Evolutionary conservation across 768 basidiomycete species (phyloP).

Genomic region (Lentinus brumalis): DNA sequence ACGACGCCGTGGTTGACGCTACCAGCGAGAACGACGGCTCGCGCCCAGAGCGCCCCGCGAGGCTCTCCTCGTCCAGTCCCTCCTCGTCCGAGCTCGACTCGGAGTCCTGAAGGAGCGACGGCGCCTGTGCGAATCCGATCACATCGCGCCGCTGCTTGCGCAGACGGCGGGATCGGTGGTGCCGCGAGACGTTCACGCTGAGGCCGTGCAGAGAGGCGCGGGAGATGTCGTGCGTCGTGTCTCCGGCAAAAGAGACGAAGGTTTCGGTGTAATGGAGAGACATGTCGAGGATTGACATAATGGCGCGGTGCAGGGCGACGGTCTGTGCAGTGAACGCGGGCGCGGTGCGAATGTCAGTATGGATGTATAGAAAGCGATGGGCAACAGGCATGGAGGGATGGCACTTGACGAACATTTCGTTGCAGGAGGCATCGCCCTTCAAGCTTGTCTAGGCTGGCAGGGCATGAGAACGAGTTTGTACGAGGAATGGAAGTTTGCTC

Average conservation of each 20-base stretch:
- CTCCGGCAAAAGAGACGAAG: conserved; percentile 61
- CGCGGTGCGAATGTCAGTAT: neutral
- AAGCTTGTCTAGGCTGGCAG: conserved; percentile 57
- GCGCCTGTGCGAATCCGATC: conserved; percentile 60
- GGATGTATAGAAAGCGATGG: neutral
- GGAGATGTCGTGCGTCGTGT: conserved; percentile 58
- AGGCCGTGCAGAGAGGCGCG: conserved; percentile 26
- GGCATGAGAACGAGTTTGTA: neutral
- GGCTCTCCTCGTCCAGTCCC: conserved; percentile 21
- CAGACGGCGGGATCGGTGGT: conserved; percentile 65
- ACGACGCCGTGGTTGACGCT: conserved; percentile 32
- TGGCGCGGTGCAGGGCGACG: conserved; percentile 60
- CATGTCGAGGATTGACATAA: conserved; percentile 74
- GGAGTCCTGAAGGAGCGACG: conserved; percentile 42
- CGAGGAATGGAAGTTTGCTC: conserved; percentile 29
- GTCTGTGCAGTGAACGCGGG: conserved; percentile 44
- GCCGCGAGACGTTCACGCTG: conserved; percentile 29
- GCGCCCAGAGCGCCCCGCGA: conserved; percentile 6
- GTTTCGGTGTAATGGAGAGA: conserved; percentile 67
- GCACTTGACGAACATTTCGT: conserved; percentile 44
- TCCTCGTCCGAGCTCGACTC: conserved; percentile 41
- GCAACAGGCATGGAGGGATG: neutral
- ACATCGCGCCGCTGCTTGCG: conserved; percentile 55
- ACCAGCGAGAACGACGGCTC: conserved; percentile 46
- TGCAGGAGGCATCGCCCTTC: conserved; percentile 65